Evolutionary conservation across 192 early-diverging fungal genomes (phyloP), one percentile per base, ranked within the genome.

Genomic region (Diversispora eburnea): DNA sequence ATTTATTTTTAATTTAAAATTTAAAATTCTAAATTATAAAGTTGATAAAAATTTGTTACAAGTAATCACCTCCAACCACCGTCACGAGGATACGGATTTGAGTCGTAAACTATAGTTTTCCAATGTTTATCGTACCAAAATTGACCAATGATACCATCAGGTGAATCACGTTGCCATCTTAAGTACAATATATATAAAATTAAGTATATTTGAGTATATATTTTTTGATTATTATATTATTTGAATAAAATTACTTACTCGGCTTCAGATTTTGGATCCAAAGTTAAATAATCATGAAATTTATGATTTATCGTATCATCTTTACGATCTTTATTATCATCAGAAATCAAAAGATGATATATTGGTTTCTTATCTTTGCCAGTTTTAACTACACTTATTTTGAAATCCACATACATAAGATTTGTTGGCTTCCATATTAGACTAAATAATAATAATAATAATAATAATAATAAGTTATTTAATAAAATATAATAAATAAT

Each of bases 371-470:
- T 80, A 25, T 83, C 80, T 65, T 78, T 80, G 13, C 17, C 52
- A 51, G 72, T 76, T 62, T 68, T 77, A 6, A 48, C 62, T 19
- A 79, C 78, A 20, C 64, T 49, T 46, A 87, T 84, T 55, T 79
- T 78, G 70, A 87, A 87, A 63, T 87, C 78, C 13, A 82, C 77
- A 5, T 76, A 78, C 39, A 81, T 82, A 15, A 73, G 48, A 39
- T 83, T 79, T 0, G 74, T 73, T 25, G 86, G 82, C 74, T 84
- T 87, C 86, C 86, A 87, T 70, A 89, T 83, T n/a, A 88, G 62
- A 56, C 88, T 90, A 76, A 33, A 33, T 33, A 33, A 33, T 33
- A 33, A 33, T 33, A 33, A 33, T 2, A 33, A 39, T n/a, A 33
- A 33, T 33, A 33, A 33, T 33, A 33, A 33, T 33, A 33, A 33